Evolutionary conservation across 352 stramenopile genomes (phyloP), one percentile per base, ranked within the genome.

Genomic region (Peronospora belbahrii): DNA sequence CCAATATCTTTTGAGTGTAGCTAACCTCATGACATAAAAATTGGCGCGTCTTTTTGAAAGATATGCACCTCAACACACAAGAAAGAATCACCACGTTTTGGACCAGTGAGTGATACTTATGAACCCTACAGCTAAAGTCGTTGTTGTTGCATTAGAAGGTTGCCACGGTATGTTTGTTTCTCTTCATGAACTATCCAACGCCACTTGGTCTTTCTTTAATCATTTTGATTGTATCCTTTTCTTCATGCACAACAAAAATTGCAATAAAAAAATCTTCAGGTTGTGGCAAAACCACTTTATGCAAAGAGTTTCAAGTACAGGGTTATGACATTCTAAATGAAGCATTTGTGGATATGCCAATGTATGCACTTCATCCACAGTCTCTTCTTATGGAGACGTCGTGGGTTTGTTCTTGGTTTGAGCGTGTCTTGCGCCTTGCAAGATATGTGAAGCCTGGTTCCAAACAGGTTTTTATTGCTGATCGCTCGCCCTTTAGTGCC

Each of bases 361-460:
- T 71, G 10, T 88, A 92, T 44, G 74, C 76, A 19, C 63, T 95
- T 44, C 77, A 89, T 49, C 82, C 84, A n/a, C 84, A 95, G 59
- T 91, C 82, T 18, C 66, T 95, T 19, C 77, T 95, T 28, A 94
- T 94, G 82, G 84, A 95, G 56, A 94, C 82, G 24, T 83, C 74
- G 22, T 95, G 84, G 84, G 82, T 95, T 48, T 92, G 80, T 48
- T 89, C 79, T 7, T 95, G 84, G 82, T 95, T 95, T 51, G 75
- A 90, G 59, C 76, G 83, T 47, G 74, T 95, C n/a, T 52, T 95
- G 36, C 74, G 75, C 17, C 64, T 88, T 9, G 74, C 76, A 9
- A 67, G 62, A 24, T 57, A 52, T 19, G 62, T 87, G 17, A 62
- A 73, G 33, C 33, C 52, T n/a, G 70, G 48, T 6, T 55, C 61